phyloP scores from a whole-genome alignment of 345 rosid species.

The Populus davidiana region DNA sequence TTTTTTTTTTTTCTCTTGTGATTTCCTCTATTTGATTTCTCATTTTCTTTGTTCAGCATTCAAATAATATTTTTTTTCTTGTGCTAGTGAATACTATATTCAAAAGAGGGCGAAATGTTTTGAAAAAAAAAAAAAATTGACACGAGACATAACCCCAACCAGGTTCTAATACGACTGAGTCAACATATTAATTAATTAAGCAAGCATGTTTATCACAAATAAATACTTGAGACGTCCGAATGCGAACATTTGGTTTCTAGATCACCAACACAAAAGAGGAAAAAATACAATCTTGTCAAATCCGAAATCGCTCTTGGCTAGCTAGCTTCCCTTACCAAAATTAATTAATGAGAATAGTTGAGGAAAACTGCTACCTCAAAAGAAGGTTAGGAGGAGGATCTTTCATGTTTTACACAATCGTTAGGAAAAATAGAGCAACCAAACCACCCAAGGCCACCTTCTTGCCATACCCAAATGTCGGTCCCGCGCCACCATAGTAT shows the following conservation, averaged over 20 bases:
- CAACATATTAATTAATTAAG: no score
- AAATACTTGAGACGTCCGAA: neutral
- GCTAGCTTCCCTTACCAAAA: neutral
- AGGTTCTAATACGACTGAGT: no score
- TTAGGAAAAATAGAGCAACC: constrained; percentile 31
- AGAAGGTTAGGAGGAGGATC: constrained; percentile 6
- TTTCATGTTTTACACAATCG: constrained; percentile 22
- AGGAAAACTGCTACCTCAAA: constrained; percentile 18
- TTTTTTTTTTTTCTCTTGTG: no score
- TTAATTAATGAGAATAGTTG: neutral
- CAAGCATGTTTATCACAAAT: no score
- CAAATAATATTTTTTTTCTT: no score
- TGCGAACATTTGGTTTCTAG: neutral
- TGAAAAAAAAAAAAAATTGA: no score
- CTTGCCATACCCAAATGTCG: constrained; percentile 10
- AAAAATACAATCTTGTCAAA: neutral
- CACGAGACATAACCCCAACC: no score
- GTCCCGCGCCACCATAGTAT: constrained; percentile 49
- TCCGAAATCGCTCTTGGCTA: neutral
- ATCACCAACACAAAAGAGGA: neutral
- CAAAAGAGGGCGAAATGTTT: no score
- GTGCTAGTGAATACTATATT: no score
- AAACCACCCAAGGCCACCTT: constrained; percentile 20
- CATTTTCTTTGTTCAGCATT: no score
- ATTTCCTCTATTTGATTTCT: no score